phyloP scores from a whole-genome alignment of 73 alveolate species.

The Paramecium bursaria region DNA sequence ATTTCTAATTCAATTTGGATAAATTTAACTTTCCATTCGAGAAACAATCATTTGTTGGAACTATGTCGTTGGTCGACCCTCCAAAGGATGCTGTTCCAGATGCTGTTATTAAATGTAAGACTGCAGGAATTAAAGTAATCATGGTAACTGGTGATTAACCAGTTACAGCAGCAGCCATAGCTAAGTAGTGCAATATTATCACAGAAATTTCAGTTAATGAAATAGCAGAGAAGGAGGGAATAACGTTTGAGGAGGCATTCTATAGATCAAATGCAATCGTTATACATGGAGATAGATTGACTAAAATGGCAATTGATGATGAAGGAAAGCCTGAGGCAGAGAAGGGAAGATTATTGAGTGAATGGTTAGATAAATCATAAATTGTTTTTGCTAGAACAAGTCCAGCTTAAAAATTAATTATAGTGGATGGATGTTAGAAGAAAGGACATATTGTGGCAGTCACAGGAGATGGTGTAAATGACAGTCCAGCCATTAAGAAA shows the following conservation, averaged over 20 bases:
- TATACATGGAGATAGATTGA: conserved; percentile 84
- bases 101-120: conserved; percentile 84
- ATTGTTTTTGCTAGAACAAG: conserved; percentile 97
- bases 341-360: conserved; percentile 74
- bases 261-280: conserved; percentile 79
- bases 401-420: conserved; percentile 93
- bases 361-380: conserved; percentile 84
- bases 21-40: conserved; percentile 78
- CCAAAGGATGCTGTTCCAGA: conserved; percentile 91
- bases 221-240: conserved; percentile 74
- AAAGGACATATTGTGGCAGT: conserved; percentile 97
- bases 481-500: conserved; percentile 78
- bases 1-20: conserved; percentile 70
- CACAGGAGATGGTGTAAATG: conserved; percentile 89
- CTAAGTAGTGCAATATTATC: conserved; percentile 80
- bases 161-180: conserved; percentile 98
- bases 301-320: conserved; percentile 76
- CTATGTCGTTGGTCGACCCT: conserved; percentile 94
- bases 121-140: conserved; percentile 97
- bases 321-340: conserved; percentile 79
- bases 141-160: conserved; percentile 98
- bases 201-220: conserved; percentile 79
- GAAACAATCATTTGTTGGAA: conserved; percentile 84
- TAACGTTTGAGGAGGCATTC: conserved; percentile 79
- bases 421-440: conserved; percentile 94